Evolutionary conservation across 2,329 filamentous ascomycete genomes (phyloP).

Genomic region (Fusarium sp.): DNA sequence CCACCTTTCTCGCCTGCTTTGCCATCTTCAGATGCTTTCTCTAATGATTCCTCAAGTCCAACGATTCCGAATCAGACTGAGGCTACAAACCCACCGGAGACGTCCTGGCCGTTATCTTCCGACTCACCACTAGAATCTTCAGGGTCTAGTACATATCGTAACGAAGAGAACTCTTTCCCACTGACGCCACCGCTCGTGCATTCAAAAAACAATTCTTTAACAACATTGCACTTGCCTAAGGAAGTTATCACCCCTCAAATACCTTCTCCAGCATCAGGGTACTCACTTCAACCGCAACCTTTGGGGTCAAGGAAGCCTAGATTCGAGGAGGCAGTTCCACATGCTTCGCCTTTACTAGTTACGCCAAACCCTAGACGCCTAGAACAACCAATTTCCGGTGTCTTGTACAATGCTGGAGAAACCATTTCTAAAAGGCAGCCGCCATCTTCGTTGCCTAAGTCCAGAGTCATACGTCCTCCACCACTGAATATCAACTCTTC

Average conservation of each 20-base stretch:
- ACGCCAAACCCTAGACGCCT: conserved; percentile 17
- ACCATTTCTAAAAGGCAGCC: conserved; percentile 5
- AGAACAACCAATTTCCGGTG: conserved; percentile 23
- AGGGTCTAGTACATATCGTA: conserved; percentile 25
- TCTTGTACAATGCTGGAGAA: conserved; percentile 13
- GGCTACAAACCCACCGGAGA: not conserved
- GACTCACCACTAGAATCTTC: conserved; percentile 24
- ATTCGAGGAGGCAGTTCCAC: conserved; percentile 19
- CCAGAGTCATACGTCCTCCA: conserved; percentile 1
- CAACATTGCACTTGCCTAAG: conserved; percentile 12
- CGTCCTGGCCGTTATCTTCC: conserved; percentile 27
- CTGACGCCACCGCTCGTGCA: not conserved
- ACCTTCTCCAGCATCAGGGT: conserved; percentile 23
- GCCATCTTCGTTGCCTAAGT: not conserved
- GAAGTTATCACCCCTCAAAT: conserved; percentile 17
- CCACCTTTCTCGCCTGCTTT: conserved; percentile 20
- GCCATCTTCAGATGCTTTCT: not conserved
- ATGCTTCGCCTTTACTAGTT: conserved; percentile 15
- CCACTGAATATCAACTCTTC: not conserved
- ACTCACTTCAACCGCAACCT: conserved; percentile 5
- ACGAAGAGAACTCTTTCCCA: conserved; percentile 15
- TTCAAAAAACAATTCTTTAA: not conserved
- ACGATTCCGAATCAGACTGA: not conserved
- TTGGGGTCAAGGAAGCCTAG: conserved; percentile 9
- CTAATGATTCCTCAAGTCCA: not conserved